These are phyloP conservation scores for Metarhizium album DNA, from an alignment of 2,329 filamentous ascomycete species.

Conservation along the genomic window DNA sequence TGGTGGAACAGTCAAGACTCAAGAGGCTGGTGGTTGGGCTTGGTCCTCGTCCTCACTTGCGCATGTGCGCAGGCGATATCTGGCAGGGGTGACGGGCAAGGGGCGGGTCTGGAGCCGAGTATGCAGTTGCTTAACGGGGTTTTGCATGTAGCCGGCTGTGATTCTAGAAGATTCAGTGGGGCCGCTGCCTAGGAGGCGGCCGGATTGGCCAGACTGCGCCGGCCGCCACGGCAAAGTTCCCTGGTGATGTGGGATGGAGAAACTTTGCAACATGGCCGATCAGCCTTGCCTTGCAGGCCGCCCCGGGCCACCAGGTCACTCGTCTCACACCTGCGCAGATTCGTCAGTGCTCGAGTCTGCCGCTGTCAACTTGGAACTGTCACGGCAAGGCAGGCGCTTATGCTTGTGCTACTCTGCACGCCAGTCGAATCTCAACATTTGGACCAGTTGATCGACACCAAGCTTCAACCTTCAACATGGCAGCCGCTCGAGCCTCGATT, in stretches of 20 bases:
- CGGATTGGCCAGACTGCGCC: neutral
- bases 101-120: neutral
- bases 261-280: neutral
- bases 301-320: too few species aligned
- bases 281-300: neutral
- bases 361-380: too few species aligned
- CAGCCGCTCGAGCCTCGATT: too few species aligned
- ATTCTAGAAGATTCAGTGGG: conserved; percentile 38
- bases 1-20: neutral
- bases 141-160: conserved; percentile 23
- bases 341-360: too few species aligned
- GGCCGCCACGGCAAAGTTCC: neutral
- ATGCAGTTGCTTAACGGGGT: conserved; percentile 13
- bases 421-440: too few species aligned
- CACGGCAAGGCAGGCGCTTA: too few species aligned
- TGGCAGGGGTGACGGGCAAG: too few species aligned
- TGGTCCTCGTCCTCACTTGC: conserved; percentile 1
- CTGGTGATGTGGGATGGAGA: neutral
- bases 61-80: too few species aligned
- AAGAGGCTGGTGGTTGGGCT: neutral
- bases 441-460: too few species aligned
- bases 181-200: neutral
- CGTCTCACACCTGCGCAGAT: neutral
- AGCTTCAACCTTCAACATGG: too few species aligned
- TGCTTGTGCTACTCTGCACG: too few species aligned